Evolutionary conservation across 1,284 basidiomycete genomes (phyloP), one percentile per base, ranked within the genome.

Genomic region (Cryptococcus sp.): DNA sequence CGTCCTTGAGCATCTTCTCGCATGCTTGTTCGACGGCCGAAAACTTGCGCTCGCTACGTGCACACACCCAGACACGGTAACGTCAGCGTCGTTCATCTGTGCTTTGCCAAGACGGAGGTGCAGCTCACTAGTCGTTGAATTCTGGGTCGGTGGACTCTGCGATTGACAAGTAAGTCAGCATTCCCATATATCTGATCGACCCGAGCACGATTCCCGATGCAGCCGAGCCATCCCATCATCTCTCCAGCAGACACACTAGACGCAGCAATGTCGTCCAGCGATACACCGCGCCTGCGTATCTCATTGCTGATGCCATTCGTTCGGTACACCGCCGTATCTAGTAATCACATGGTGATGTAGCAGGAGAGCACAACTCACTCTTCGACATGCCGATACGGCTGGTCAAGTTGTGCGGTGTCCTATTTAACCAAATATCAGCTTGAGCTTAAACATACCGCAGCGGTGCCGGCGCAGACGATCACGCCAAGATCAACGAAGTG

Each of bases 1-100:
- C 87, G 73, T 99, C 94, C 80, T 97, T 97, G 66, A 92, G 78
- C 61, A 99, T 82, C 80, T 94, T 94, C 72, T 93, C 92, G 0
- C 88, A 85, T 16, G 90, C 87, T 57, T 85, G 81, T 78, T 98
- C 93, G 66, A 95, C 83, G 8, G 83, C 78, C 17, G 84, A 78
- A 75, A 95, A 95, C 71, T 89, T 86, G 57, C 89, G 84, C 62
- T 88, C 84, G 69, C 78, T 79, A 47, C 16, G 25, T 25, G 20
- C 25, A 41, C 30, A 8, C 3, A 35, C 13, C 5, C 30, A 40
- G 52, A 49, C 19, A 38, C 11, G 20, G n/a, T 4, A 23, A 15
- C 20, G 27, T 57, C 47, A 54, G 51, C 56, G 30, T 40, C 22
- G 51, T 10, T 35, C 30, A 1, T 35, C 8, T 38, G 7, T 38